These are phyloP conservation scores for Miamiensis avidus DNA, from an alignment of 169 alveolate species.

Conservation along the genomic window DNA sequence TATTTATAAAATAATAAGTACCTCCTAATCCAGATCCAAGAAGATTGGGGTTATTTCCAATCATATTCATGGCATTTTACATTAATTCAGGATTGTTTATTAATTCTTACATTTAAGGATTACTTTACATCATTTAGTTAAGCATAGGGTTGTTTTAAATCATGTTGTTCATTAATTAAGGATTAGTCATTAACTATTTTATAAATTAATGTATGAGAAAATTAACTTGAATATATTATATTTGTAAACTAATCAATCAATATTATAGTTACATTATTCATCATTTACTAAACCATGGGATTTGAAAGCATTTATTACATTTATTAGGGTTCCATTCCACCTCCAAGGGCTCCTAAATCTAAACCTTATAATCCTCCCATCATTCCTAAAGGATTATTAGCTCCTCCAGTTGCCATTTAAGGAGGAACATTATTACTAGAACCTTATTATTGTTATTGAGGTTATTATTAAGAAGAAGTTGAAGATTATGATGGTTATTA, in stretches of 20 bases:
- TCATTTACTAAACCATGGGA: slow-evolving; percentile 24
- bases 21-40: too few relatives aligned
- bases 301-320: slow-evolving; percentile 16
- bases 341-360: slow-evolving; percentile 44
- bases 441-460: background rate
- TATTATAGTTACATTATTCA: background rate
- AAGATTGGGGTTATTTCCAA: background rate
- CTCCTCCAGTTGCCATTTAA: slow-evolving; percentile 53
- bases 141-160: slow-evolving; percentile 40
- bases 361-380: slow-evolving; percentile 49
- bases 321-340: slow-evolving; percentile 26
- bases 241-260: too few relatives aligned
- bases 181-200: slow-evolving; percentile 16
- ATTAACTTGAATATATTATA: too few relatives aligned
- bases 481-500: slow-evolving; percentile 20
- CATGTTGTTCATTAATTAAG: slow-evolving; percentile 30
- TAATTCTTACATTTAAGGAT: slow-evolving; percentile 33
- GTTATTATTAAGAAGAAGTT: background rate
- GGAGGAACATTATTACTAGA: slow-evolving; percentile 13
- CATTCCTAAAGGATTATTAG: slow-evolving; percentile 48
- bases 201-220: too few relatives aligned
- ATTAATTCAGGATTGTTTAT: slow-evolving; percentile 35
- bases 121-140: slow-evolving; percentile 12
- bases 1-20: too few relatives aligned
- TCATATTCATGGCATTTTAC: slow-evolving; percentile 39